phyloP scores from a whole-genome alignment of 441 rosid genomes.

The Mallotus repandus region DNA sequence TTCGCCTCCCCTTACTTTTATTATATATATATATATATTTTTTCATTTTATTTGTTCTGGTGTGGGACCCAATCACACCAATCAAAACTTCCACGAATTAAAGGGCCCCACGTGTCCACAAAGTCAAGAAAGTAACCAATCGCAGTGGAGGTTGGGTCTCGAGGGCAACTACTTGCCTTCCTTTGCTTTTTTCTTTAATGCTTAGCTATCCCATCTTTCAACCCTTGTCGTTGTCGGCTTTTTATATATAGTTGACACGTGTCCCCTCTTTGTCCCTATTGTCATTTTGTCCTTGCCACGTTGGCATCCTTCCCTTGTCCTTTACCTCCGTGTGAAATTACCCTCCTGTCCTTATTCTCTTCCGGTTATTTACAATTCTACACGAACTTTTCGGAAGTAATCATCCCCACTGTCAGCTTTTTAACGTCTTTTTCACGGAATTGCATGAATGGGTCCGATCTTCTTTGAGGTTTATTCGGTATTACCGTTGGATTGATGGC shows the following conservation, averaged over 20 bases:
- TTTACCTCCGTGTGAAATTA: neutral
- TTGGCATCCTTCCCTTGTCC: conserved; percentile 12
- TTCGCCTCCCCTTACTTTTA: conserved; percentile 35
- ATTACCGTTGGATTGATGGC: neutral
- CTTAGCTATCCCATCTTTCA: conserved; percentile 28
- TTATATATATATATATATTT: neutral
- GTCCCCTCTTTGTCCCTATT: conserved; percentile 20
- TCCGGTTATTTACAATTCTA: neutral
- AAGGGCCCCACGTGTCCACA: conserved; percentile 47
- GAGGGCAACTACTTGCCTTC: conserved; percentile 36
- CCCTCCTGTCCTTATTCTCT: conserved; percentile 17
- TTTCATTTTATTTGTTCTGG: no score
- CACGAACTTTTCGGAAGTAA: neutral
- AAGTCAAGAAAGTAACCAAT: conserved; percentile 69
- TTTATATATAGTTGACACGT: conserved; percentile 30
- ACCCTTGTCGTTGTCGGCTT: conserved; percentile 47
- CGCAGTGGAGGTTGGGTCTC: conserved; percentile 41
- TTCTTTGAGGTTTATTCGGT: neutral
- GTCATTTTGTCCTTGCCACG: conserved; percentile 25
- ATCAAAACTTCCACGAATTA: conserved; percentile 44
- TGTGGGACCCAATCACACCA: conserved; percentile 35
- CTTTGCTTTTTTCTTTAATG: conserved; percentile 35
- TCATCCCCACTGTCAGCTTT: conserved; percentile 4
- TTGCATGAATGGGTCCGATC: neutral
- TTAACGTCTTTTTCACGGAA: neutral